Percentiles rank a stretch among this genome's conserved stretches.
Conservation (phyloP, 495 filamentous ascomycete genomes). For the Tuber borchii region DNA sequence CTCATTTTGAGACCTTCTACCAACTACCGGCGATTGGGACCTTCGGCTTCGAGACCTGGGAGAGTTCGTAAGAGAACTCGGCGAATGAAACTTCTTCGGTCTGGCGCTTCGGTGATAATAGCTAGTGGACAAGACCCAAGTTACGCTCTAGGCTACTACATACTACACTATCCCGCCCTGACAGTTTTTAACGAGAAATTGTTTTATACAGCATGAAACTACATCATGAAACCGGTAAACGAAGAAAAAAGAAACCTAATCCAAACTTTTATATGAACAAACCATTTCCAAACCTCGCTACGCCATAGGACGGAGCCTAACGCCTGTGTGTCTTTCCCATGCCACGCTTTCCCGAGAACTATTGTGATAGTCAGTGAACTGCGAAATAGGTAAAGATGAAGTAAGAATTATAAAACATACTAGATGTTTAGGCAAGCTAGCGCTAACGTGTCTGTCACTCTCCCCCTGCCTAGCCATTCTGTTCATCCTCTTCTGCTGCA, state of each 20-base stretch:
- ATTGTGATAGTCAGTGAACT: slow-evolving; percentile 40
- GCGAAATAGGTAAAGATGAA: background rate
- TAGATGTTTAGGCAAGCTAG: slow-evolving; percentile 81
- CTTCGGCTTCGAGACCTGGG: background rate
- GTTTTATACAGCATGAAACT: background rate
- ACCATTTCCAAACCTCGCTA: background rate
- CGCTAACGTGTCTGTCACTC: slow-evolving; percentile 83
- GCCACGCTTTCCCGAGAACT: slow-evolving; percentile 56
- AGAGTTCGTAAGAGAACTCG: background rate
- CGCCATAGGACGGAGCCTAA: slow-evolving; percentile 29
- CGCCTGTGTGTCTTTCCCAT: slow-evolving; percentile 54
- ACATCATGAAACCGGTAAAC: slow-evolving; percentile 16
- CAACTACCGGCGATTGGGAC: background rate
- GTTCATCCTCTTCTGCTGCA: slow-evolving; percentile 97
- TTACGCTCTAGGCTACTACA: background rate
- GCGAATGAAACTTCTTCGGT: background rate
- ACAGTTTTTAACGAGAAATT: background rate
- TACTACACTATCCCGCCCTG: background rate
- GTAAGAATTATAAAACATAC: slow-evolving; percentile 46
- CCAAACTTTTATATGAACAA: slow-evolving; percentile 25
- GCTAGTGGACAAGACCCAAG: background rate
- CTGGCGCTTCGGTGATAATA: background rate
- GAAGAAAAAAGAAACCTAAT: slow-evolving; percentile 8
- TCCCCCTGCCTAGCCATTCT: slow-evolving; percentile 93
- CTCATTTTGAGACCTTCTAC: background rate